Base-by-base conservation (phyloP, 345 rosid species). In the Isatis tinctoria region DNA sequence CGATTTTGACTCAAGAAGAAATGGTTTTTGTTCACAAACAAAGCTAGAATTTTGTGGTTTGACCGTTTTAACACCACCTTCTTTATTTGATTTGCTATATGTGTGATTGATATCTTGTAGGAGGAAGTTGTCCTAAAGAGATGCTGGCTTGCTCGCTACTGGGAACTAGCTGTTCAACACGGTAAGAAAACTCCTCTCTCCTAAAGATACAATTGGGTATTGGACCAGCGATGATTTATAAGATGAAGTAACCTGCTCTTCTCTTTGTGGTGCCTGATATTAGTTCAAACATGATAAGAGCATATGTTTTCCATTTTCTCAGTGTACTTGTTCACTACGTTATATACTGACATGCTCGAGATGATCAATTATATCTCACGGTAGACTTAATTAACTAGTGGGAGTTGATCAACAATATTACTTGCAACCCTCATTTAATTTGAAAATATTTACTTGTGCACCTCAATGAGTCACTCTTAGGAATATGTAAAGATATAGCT, bases 71-170 rank as follows among this genome's bases (percentile, higher is more conserved):
- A 62, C 22, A 30, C 10, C 41, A 69, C 79, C 65, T 67, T 70
- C 43, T 47, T 44, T 26, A 4, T 37, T 44, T 56, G n/a, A 33
- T 75, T 43, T 43, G 76, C 47, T 67, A 17, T n/a, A 37, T 26
- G 24, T 10, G 27, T 26, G 26, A 27, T 45, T 48, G 72, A 49
- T 57, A 64, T 40, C 44, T 63, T 75, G 60, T 77, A 96, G 99
- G 99, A 96, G 80, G 99, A 96, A 85, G 98, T 96, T 73, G 99
- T 92, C 65, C 67, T 96, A 78, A 96, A 92, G 87, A 90, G 98
- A 80, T 96, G 99, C 72, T 96, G 99, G 99, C 97, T 96, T 82
- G 98, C 99, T 79, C 97, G 98, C 59, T 89, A 92, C 80, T 96
- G 99, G 99, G 96, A 91, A 73, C 81, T 96, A 65, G 97, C 97